Percentiles rank a stretch among this genome's conserved stretches.
phyloP scores from a whole-genome alignment of 1,284 basidiomycete genomes.

The Sporisorium reilianum region DNA sequence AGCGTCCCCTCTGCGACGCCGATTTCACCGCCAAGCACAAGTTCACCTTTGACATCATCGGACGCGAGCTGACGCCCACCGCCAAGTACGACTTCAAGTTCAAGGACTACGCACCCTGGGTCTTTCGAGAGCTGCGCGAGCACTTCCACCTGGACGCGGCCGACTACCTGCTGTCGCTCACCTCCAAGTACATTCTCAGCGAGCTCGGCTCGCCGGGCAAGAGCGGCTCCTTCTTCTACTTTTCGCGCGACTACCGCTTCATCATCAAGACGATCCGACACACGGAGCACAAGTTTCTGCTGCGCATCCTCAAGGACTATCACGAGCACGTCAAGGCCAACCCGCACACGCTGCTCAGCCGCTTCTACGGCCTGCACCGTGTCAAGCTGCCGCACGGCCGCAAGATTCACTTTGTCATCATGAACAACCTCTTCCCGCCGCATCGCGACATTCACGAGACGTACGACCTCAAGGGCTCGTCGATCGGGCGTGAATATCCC shows the following conservation, averaged over 20 bases:
- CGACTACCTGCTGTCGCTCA: conserved; percentile 95
- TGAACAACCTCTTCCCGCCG: conserved; percentile 99
- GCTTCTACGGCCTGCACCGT: conserved; percentile 96
- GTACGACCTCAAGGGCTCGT: conserved; percentile 95
- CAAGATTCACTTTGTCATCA: conserved; percentile 99
- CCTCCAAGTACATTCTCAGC: conserved; percentile 96
- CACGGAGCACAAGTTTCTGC: conserved; percentile 91
- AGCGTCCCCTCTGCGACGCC: conserved; percentile 82
- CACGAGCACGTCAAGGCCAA: conserved; percentile 88
- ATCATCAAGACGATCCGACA: conserved; percentile 99
- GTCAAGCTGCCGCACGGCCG: conserved; percentile 92
- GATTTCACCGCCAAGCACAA: conserved; percentile 93
- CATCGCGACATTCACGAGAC: conserved; percentile 98
- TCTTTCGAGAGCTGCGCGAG: conserved; percentile 94
- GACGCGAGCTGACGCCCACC: conserved; percentile 95
- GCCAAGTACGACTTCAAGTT: conserved; percentile 98
- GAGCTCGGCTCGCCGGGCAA: conserved; percentile 99
- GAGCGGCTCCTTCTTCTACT: conserved; percentile 99
- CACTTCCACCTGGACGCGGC: conserved; percentile 95
- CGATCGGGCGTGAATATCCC: conserved; percentile 87
- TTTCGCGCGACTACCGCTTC: conserved; percentile 97
- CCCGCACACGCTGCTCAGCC: conserved; percentile 90
- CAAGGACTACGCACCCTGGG: conserved; percentile 98
- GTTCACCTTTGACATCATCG: conserved; percentile 96
- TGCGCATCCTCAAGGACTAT: conserved; percentile 85